Evolutionary conservation across 495 filamentous ascomycete species (phyloP), one percentile per base, ranked within the genome.

Genomic region (Astrothelium macrocarpum): DNA sequence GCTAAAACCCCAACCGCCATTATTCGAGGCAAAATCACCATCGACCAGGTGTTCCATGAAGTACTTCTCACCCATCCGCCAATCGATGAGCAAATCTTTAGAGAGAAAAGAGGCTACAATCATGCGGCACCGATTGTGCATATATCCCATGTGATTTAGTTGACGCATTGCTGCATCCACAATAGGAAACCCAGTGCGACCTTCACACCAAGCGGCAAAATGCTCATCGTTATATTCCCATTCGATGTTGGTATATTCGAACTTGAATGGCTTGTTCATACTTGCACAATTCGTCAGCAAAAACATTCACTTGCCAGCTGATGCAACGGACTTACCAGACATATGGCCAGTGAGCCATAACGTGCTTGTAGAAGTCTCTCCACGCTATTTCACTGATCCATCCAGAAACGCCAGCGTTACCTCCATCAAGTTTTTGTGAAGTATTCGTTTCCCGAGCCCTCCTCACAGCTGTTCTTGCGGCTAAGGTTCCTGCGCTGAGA

Each of bases 191-290:
- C 91, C 92, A 0, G 92, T 96, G 46, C 77, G 81, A 28, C 92
- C 92, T 18, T 82, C 74, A 61, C 83, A 84, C 92, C 92, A 97
- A 32, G 83, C 82, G 18, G 76, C 64, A 78, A 97, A 96, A 32
- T 78, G 73, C 2, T 81, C 78, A 2, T 74, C 53, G 72, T 89
- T 75, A 72, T 93, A 92, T 58, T 90, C 87, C 92, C 90, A 95
- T 42, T 83, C 72, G 65, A 96, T 89, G 67, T 91, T 84, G 49
- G 90, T 83, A 75, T 88, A 93, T 68, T 90, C 87, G 36, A 87
- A 85, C 69, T 96, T 96, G 81, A 93, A 96, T 14, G 91, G 89
- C 68, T 94, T 96, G 77, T 88, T 88, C 92, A 96, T 96, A 73
- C 90, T 65, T 26, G 16, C 23, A n/a, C 32, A 1, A 20, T 34